These are phyloP conservation scores for Tetrahymena elliotti DNA, from an alignment of 73 alveolate genomes.

Conservation along the genomic window DNA sequence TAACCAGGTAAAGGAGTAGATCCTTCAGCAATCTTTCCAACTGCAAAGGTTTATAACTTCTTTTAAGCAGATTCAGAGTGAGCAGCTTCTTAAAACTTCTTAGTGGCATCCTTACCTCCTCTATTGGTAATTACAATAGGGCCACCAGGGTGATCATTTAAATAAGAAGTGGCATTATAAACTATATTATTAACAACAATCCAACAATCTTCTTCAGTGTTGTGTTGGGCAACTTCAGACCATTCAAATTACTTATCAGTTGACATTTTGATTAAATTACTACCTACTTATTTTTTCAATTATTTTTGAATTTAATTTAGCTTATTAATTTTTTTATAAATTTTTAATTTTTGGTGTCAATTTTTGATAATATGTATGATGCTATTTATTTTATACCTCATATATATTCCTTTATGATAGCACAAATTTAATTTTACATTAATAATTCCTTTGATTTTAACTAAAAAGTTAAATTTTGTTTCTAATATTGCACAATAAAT, in stretches of 20 bases:
- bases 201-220: constrained; percentile 22
- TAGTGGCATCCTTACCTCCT: constrained; percentile 32
- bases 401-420: not conserved
- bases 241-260: not conserved
- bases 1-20: not conserved
- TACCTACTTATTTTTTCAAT: not conserved
- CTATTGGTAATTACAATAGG: constrained; percentile 17
- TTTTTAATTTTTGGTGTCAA: not conserved
- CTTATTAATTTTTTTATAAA: not conserved
- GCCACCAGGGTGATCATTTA: constrained; percentile 36
- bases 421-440: not conserved
- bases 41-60: not conserved
- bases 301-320: not conserved
- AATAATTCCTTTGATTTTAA: not conserved
- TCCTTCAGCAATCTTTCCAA: not conserved
- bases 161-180: not conserved
- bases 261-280: not conserved
- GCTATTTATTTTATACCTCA: not conserved
- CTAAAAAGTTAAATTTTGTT: not conserved
- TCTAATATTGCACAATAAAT: not conserved
- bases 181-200: constrained; percentile 20
- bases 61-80: not conserved
- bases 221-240: not conserved
- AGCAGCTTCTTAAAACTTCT: constrained; percentile 19
- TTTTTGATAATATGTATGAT: not conserved